These are phyloP conservation scores for Euclidium syriacum DNA, from an alignment of 345 rosid genomes.

Conservation along the genomic window DNA sequence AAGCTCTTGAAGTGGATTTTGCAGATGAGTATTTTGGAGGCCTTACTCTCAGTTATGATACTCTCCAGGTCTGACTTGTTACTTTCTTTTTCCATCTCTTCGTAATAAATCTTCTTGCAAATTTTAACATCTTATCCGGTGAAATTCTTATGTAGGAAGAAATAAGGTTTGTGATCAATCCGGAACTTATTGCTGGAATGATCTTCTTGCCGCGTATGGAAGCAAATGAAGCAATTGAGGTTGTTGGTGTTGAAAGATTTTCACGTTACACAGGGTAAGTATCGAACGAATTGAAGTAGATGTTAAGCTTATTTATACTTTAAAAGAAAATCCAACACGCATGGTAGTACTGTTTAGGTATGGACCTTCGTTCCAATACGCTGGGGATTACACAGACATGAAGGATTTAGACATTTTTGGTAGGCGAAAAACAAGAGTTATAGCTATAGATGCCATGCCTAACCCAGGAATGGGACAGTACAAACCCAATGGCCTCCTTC, in stretches of 20 bases:
- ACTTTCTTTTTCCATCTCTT: background rate
- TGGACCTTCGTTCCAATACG: slow-evolving; percentile 75
- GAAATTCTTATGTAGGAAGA: slow-evolving; percentile 58
- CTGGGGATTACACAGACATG: slow-evolving; percentile 62
- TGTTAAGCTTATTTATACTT: slow-evolving; percentile 5
- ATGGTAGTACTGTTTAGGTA: slow-evolving; percentile 37
- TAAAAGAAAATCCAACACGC: slow-evolving; percentile 23
- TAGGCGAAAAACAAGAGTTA: slow-evolving; percentile 59
- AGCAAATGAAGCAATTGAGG: slow-evolving; percentile 76
- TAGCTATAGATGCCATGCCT: slow-evolving; percentile 81
- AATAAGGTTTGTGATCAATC: slow-evolving; percentile 82
- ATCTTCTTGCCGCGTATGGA: slow-evolving; percentile 85
- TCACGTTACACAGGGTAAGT: slow-evolving; percentile 69
- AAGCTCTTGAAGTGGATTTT: slow-evolving; percentile 79
- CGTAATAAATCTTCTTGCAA: background rate
- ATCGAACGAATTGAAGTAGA: background rate
- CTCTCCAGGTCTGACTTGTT: slow-evolving; percentile 57
- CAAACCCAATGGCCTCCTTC: slow-evolving; percentile 39
- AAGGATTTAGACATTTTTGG: slow-evolving; percentile 43
- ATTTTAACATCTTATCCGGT: background rate
- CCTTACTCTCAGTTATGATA: slow-evolving; percentile 65
- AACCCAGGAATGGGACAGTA: slow-evolving; percentile 55
- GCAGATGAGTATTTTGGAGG: slow-evolving; percentile 87
- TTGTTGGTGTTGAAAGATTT: slow-evolving; percentile 82
- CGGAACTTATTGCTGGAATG: slow-evolving; percentile 86